Base-by-base conservation (phyloP, 495 filamentous ascomycete genomes). In the Monascus purpureus region DNA sequence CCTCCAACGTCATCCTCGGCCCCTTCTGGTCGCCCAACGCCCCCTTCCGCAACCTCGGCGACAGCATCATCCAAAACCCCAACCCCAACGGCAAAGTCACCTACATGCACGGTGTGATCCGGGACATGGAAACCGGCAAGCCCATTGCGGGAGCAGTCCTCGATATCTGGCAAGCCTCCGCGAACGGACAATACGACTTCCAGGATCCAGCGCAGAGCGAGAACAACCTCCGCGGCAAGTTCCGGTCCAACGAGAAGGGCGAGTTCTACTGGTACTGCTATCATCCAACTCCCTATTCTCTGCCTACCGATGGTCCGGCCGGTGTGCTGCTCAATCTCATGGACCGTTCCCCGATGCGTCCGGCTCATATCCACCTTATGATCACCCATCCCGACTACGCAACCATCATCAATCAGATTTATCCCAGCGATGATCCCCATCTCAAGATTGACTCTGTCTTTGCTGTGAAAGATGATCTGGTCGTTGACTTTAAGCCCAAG, bases 161-260 rank as follows among this genome's bases (percentile, higher is more conserved):
- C 48, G 82, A 90, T 53, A 77, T 86, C 63, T 90, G 82, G 82
- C 80, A 90, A 52, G 80, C 80, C 25, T 78, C 72, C 5, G 66
- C 80, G 56, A 90, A 87, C 63, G 81, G 80, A 47, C 72, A 80
- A 50, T 90, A 90, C 70, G 82, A 90, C 54, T 84, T 85, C 74
- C 82, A 90, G 61, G 82, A 87, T 56, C 75, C 78, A 23, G 62
- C 73, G 22, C 81, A 88, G 67, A 55, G 61, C 28, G 74, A 77
- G 52, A 82, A 80, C 69, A 88, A 88, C 66, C 67, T 88, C 15
- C 70, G 82, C 32, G 82, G 82, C 50, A 87, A 86, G 61, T 86
- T 84, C 69, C 70, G 65, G 42, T 69, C 74, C 42, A 73, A 90
- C 61, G 75, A 68, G 42, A 69, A 85, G 37, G 81, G 81, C 49